Evolutionary conservation across 306 rosid genomes (phyloP).

Genomic region (Gillenia trifoliata): DNA sequence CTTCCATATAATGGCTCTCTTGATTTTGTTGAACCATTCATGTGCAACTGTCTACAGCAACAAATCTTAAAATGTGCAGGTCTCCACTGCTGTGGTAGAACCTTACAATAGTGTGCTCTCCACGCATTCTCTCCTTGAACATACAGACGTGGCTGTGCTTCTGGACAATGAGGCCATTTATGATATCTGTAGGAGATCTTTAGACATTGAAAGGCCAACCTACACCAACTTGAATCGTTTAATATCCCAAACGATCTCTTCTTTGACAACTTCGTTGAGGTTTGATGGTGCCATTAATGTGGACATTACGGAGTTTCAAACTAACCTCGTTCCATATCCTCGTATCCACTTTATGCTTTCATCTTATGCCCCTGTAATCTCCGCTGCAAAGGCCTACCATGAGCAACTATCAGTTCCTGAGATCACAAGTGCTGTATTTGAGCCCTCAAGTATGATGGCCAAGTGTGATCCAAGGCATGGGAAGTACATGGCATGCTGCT

Average conservation of each 20-base stretch:
- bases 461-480: constrained; percentile 84
- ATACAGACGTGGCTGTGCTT: constrained; percentile 69
- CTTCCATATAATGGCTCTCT: background rate
- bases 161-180: constrained; percentile 78
- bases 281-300: constrained; percentile 79
- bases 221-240: constrained; percentile 67
- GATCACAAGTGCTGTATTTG: constrained; percentile 69
- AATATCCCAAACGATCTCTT: constrained; percentile 66
- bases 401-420: constrained; percentile 65
- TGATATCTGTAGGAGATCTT: constrained; percentile 70
- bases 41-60: background rate
- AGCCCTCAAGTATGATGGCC: constrained; percentile 75
- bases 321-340: constrained; percentile 76
- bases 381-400: constrained; percentile 63
- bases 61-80: constrained; percentile 31
- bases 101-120: constrained; percentile 78
- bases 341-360: constrained; percentile 82
- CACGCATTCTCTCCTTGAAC: constrained; percentile 63
- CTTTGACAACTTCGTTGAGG: constrained; percentile 79
- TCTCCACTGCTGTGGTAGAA: constrained; percentile 82
- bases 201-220: constrained; percentile 66
- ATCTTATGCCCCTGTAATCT: constrained; percentile 67
- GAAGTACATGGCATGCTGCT: constrained; percentile 80
- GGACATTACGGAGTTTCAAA: constrained; percentile 68
- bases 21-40: background rate